Base-by-base conservation (phyloP, 495 filamentous ascomycete species). In the Trichoderma reesei region DNA sequence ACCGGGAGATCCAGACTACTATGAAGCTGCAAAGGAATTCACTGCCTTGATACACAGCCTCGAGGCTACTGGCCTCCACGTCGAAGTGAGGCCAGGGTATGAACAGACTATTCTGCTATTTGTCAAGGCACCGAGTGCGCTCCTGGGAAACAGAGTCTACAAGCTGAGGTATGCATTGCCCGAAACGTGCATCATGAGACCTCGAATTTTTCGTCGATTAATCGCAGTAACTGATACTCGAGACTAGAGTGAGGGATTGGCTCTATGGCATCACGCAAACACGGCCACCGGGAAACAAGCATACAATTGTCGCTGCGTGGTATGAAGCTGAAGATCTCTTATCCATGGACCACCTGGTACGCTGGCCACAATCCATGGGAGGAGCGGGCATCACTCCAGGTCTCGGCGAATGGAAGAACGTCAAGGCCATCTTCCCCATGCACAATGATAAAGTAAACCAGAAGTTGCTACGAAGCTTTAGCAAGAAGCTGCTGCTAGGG, bases 171-270 rank as follows among this genome's bases (percentile, higher is more conserved):
- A 16, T 11, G 6, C 10, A 13, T 36, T 8, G 10, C 7, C 13
- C 4, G 48, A 8, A 16, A 20, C 26, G 20, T 5, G 26, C 8
- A 7, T 26, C 18, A 51, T 51, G 0, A 10, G 7, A 42, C 10
- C 8, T 42, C 3, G 5, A 0, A 46, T 18, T n/a, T 14, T 46
- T 39, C 38, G 38, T 39, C 14, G 6, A 46, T 1, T 1, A n/a
- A 46, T n/a, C 2, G n/a, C 42, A n/a, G 6, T 26, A 33, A 56
- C 33, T 56, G 11, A 3, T 7, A 16, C 18, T 8, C 11, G 20
- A 42, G 3, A 26, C n/a, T 26, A 66, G 65, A 18, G 65, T 66
- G n/a, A 66, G 63, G 34, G 65, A 66, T 42, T 66, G 65, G 65
- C 65, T 61, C 18, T 59, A 41, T 26, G 48, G 51, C 31, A 41